Evolutionary conservation across 2,329 filamentous ascomycete species (phyloP), one percentile per base, ranked within the genome.

Genomic region (Nemania diffusa): DNA sequence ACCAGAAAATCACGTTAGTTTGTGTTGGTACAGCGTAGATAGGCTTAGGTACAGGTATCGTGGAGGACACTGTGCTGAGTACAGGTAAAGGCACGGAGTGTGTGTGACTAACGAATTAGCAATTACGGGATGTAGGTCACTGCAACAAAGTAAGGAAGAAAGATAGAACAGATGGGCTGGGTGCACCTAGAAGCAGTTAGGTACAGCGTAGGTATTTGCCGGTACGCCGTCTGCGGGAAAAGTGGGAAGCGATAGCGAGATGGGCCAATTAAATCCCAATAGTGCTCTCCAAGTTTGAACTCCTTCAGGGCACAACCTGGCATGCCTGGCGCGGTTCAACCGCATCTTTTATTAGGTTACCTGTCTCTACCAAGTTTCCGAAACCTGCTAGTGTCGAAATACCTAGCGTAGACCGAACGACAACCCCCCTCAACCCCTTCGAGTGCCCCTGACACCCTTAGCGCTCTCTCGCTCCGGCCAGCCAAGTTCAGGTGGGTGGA

Each of bases 331-430:
- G 50, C 62, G 62, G 57, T 50, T 56, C 50, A 20, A 65, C 50
- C 20, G 56, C 56, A 55, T 29, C 50, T 55, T 29, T 65, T 48
- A 65, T 53, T 60, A 55, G 55, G 22, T 60, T 44, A 55, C 52
- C 57, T 52, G 40, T 42, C 44, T 53, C 22, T 58, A 24, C 59
- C 65, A 62, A 65, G 62, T 55, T n/a, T 68, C 66, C 66, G 62
- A 68, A 65, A 68, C 66, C 46, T 53, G 58, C 62, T 68, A 59
- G 50, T 37, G 55, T 56, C 50, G 44, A 62, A 55, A 58, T 68
- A 44, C 40, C 40, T 44, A 44, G 40, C 40, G 40, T 17, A 29
- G 57, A 37, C 61, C 60, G 57, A 48, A 37, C n/a, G 22, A 42
- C n/a, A 26, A 56, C 48, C 62, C 40, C 56, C 44, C 20, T 29